Base-by-base conservation (phyloP, 1,139 yeast species). In the Tardiomyces depauwii region DNA sequence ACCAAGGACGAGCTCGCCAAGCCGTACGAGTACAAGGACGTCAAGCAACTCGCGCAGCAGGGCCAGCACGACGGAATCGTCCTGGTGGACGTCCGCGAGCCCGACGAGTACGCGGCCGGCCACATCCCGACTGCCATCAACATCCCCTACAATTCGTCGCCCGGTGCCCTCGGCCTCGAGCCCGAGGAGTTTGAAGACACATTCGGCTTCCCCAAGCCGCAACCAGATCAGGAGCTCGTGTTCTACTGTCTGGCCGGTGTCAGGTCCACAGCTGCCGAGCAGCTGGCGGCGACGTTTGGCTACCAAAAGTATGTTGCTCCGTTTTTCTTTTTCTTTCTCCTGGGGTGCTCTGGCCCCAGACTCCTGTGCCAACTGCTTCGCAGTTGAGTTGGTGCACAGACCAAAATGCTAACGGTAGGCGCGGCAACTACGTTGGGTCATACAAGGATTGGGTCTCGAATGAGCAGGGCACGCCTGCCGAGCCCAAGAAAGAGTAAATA, bases 241-340 rank as follows among this genome's bases (percentile, higher is more conserved):
- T 89, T 91, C 66, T 89, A 89, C 68, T 91, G 98, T 67, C 78
- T 84, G 48, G 95, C 86, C 5, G 98, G 98, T 46, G 85, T 88
- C 43, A 79, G 98, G 69, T 83, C 95, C 40, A 74, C 88, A 42
- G 87, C 88, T 49, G 93, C 96, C 41, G 96, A 88, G 60, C 94
- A 85, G 59, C 72, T 89, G 59, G 98, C 97, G 23, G 78, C 79
- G 52, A 83, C 95, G 30, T 85, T 81, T 66, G 98, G 97, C 16
- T 91, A 88, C 66, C 71, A 76, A 49, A 76, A 83, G 57, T 30
- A 30, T 13, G 36, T 44, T 46, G 60, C 47, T 16, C n/a, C 18
- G 18, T 25, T 33, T 12, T 13, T 36, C 23, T 32, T 41, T 41
- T 14, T 41, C 25, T 39, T 74, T 39, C 28, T 42, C 19, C 44